A percentile compares a stretch with the other conserved stretches of the same genome.
These are phyloP conservation scores for Trichaptum fuscoviolaceum DNA, from an alignment of 768 basidiomycete species.

Conservation along the genomic window DNA sequence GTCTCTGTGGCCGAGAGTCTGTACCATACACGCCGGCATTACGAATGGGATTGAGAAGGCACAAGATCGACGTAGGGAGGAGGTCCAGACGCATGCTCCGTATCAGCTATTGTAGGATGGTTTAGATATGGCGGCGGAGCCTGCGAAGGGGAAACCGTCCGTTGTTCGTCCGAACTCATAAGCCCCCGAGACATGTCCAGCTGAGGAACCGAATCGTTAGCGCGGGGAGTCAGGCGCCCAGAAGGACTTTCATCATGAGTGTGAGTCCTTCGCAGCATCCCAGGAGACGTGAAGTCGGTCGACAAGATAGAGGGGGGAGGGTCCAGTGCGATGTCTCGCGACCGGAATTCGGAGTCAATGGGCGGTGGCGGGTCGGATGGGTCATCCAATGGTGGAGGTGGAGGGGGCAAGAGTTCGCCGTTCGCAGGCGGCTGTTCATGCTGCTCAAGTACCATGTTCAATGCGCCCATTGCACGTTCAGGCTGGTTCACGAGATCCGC, in stretches of 20 bases:
- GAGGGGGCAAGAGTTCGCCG: conserved; percentile 55
- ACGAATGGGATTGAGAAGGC: conserved; percentile 10
- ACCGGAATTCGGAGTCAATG: conserved; percentile 74
- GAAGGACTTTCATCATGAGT: conserved; percentile 19
- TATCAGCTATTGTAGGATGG: conserved; percentile 32
- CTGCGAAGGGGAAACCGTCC: conserved; percentile 38
- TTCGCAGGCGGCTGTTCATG: conserved; percentile 31
- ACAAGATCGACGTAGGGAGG: conserved; percentile 33
- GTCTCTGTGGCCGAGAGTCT: not conserved
- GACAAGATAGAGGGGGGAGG: conserved; percentile 85
- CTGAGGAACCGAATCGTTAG: conserved; percentile 24
- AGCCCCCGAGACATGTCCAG: conserved; percentile 25
- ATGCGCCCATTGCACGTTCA: conserved; percentile 47
- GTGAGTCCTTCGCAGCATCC: conserved; percentile 20
- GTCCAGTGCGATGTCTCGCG: conserved; percentile 47
- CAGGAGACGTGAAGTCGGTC: conserved; percentile 11
- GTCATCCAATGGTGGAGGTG: conserved; percentile 80
- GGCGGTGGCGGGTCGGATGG: conserved; percentile 86
- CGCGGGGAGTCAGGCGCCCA: conserved; percentile 19
- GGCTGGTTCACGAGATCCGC: conserved; percentile 48
- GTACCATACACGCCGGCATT: not conserved
- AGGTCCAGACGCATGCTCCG: conserved; percentile 16
- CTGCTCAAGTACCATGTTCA: conserved; percentile 55
- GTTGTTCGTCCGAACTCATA: conserved; percentile 27
- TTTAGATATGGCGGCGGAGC: conserved; percentile 78